phyloP scores from a whole-genome alignment of 257 asterid species.

The Echium plantagineum region DNA sequence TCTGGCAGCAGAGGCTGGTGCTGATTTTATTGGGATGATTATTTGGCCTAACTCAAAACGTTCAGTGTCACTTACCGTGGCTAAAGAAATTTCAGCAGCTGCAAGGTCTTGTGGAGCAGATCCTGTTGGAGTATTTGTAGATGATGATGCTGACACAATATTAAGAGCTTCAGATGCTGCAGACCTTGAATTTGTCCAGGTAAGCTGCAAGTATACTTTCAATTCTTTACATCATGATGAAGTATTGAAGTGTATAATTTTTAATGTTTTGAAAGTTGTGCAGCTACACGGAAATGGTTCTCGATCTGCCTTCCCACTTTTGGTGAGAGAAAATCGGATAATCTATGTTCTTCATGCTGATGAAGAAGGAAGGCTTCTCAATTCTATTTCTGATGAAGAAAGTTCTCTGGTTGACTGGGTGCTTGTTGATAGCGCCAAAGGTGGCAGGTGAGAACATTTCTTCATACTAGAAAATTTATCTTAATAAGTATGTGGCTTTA shows the following conservation, averaged over 20 bases:
- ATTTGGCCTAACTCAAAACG: constrained; percentile 90
- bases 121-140: constrained; percentile 92
- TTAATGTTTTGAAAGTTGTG: constrained; percentile 9
- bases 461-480: too few relatives aligned
- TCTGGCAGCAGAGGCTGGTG: constrained; percentile 91
- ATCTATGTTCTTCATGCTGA: constrained; percentile 82
- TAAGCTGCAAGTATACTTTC: constrained; percentile 12
- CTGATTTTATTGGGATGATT: constrained; percentile 85
- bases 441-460: constrained; percentile 61
- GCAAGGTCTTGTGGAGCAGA: constrained; percentile 63
- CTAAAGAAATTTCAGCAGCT: constrained; percentile 77
- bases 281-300: constrained; percentile 94
- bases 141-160: constrained; percentile 74
- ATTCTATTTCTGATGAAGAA: constrained; percentile 58
- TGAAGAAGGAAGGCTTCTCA: constrained; percentile 60
- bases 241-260: constrained; percentile 9
- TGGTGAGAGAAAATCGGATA: constrained; percentile 41
- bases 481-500: background rate
- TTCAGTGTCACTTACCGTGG: constrained; percentile 56
- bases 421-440: constrained; percentile 86
- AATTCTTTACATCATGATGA: constrained; percentile 5
- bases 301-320: constrained; percentile 47
- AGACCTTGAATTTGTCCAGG: constrained; percentile 89
- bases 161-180: constrained; percentile 54
- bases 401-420: constrained; percentile 77